Evolutionary conservation across 2,329 filamentous ascomycete genomes (phyloP).

Genomic region (Ilyonectria mors-panacis): DNA sequence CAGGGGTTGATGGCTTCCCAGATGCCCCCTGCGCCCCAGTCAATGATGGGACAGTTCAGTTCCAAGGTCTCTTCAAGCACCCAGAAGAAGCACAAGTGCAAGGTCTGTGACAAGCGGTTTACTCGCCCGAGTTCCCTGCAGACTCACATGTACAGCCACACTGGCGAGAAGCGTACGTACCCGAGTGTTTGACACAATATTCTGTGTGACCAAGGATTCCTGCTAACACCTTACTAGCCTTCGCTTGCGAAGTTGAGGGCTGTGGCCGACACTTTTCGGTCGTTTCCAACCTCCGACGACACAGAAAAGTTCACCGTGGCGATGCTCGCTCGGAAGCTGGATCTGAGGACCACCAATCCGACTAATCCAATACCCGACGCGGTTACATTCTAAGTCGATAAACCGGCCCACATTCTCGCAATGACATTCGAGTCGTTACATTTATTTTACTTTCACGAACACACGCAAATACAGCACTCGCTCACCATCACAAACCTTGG

Average conservation of each 20-base stretch:
- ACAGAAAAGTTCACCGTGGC: conserved; percentile 92
- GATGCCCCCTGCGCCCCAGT: conserved; percentile 87
- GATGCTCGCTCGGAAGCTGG: conserved; percentile 75
- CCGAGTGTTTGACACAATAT: not conserved
- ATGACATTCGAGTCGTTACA: conserved; percentile 1
- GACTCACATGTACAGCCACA: conserved; percentile 99
- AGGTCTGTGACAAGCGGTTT: conserved; percentile 98
- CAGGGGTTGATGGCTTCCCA: conserved; percentile 73
- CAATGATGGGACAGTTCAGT: conserved; percentile 99
- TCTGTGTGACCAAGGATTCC: not conserved
- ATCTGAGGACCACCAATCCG: conserved; percentile 75
- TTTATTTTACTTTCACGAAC: conserved; percentile 28
- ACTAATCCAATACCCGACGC: conserved; percentile 54
- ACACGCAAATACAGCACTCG: conserved; percentile 24
- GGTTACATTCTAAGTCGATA: conserved; percentile 1
- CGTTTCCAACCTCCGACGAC: conserved; percentile 93
- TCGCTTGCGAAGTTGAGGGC: conserved; percentile 93
- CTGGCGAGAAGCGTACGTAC: conserved; percentile 94
- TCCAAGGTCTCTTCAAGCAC: conserved; percentile 96
- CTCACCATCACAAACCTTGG: conserved; percentile 13
- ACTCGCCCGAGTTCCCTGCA: conserved; percentile 94
- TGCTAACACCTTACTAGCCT: conserved; percentile 70
- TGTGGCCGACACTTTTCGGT: conserved; percentile 98
- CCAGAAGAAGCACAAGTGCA: conserved; percentile 99
- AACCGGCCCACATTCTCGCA: conserved; percentile 4